Base-by-base conservation (phyloP, 768 basidiomycete species). In the Mycena capillaripes region DNA sequence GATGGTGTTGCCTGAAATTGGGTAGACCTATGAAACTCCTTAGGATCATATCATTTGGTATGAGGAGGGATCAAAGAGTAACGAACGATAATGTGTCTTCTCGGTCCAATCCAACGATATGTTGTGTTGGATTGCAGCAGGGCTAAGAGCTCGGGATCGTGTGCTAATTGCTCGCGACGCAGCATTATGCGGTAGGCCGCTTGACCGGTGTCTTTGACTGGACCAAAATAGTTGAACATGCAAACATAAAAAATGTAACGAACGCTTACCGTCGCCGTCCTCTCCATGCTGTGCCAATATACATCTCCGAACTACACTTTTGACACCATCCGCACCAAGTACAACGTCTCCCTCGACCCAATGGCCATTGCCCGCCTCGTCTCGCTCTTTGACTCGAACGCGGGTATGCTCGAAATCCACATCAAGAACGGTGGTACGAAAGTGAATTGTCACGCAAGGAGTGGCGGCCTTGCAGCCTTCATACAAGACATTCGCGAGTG, bases 131-230 rank as follows among this genome's bases (percentile, higher is more conserved):
- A 74, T 25, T 81, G 78, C 34, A 85, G 64, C 46, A 84, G 77
- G 21, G 73, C 74, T 11, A 82, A 69, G 19, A 84, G 77, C 48
- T 84, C 81, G 7, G 82, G 80, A 65, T 84, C 82, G 29, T 77
- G 76, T 14, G 66, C 61, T 42, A 84, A 75, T 61, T 79, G 76
- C 0, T 77, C 76, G 29, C 84, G 75, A 10, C 63, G 78, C 19
- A 84, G 72, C 52, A 84, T 74, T 63, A 85, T 81, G 4, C 84
- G 82, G 72, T 85, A 85, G 10, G 84, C 81, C 0, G 84, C 81
- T 59, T 83, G 81, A 19, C 83, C 84, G 0, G 83, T 82, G 63
- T 83, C 82, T 40, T 78, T 78, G 27, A 80, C 82, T 72, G 32
- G n/a, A 11, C 23, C 19, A 38, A 56, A 10, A 23, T n/a, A 10